These are phyloP conservation scores for Alopecurus myosuroides DNA, from an alignment of 176 grass and related monocot species.

Conservation along the genomic window DNA sequence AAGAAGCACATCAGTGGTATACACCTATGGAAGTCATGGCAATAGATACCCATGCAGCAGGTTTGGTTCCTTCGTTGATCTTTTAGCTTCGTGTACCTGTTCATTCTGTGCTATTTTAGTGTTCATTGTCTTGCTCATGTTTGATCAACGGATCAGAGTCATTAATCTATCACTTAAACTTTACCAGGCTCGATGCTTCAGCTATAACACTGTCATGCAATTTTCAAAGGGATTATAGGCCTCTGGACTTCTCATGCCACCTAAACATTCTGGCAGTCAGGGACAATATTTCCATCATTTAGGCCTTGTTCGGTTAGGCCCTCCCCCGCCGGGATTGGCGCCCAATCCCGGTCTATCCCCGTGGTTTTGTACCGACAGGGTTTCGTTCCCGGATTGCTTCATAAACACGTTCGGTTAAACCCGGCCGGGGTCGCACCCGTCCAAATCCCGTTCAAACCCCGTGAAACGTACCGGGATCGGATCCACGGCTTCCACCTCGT, in stretches of 20 bases:
- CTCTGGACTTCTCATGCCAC: background rate
- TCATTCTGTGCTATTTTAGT: background rate
- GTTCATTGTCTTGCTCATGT: background rate
- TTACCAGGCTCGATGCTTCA: background rate
- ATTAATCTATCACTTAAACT: background rate
- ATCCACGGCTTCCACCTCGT: too few relatives aligned
- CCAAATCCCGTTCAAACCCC: too few relatives aligned
- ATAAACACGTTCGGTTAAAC: too few relatives aligned
- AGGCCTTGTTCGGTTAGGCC: too few relatives aligned
- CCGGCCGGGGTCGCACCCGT: too few relatives aligned
- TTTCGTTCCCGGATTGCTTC: too few relatives aligned
- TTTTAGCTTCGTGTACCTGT: background rate
- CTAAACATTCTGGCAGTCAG: background rate
- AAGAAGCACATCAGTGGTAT: slow-evolving; percentile 76
- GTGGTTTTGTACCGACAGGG: too few relatives aligned
- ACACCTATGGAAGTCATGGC: slow-evolving; percentile 81
- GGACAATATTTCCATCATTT: background rate
- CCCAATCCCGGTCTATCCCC: too few relatives aligned
- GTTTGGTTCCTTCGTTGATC: slow-evolving; percentile 21
- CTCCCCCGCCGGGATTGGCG: too few relatives aligned
- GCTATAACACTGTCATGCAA: background rate
- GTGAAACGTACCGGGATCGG: too few relatives aligned
- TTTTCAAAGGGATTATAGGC: too few relatives aligned
- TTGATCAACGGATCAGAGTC: background rate
- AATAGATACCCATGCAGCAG: slow-evolving; percentile 86